Conservation (phyloP, 306 rosid genomes). For the Citrullus amarus region DNA sequence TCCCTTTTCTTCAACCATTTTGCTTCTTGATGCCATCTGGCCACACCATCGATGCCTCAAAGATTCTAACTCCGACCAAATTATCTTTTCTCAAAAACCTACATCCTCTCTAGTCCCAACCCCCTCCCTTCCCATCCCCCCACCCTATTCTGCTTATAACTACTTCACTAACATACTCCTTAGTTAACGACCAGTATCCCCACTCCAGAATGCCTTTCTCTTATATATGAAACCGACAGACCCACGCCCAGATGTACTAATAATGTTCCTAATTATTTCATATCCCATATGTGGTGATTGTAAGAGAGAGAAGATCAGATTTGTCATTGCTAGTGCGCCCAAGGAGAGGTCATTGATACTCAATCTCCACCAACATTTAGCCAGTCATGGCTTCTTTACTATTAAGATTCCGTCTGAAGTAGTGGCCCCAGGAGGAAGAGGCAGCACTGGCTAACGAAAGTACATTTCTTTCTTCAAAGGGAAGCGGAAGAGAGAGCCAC, state of each 20-base stretch:
- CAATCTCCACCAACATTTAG: no score
- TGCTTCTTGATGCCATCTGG: neutral
- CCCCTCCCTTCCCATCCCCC: no score
- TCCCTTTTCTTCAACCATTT: neutral
- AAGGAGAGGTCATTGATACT: no score
- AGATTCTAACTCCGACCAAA: neutral
- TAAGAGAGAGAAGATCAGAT: neutral
- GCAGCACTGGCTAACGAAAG: no score
- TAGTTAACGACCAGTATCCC: neutral
- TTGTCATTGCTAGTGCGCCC: neutral
- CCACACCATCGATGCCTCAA: neutral
- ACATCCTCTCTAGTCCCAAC: neutral
- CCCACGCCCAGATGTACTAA: neutral
- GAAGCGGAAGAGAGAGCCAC: neutral
- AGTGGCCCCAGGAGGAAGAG: no score
- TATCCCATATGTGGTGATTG: neutral
- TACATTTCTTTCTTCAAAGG: neutral
- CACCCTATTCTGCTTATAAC: no score
- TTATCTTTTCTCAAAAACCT: neutral
- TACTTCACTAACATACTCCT: neutral
- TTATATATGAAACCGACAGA: no score
- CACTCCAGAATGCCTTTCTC: no score
- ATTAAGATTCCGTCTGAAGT: no score
- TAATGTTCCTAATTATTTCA: neutral
- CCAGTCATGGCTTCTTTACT: no score